A percentile compares a stretch with the other conserved stretches of the same genome.
phyloP scores from a whole-genome alignment of 2,329 filamentous ascomycete species.

The Fusarium metavorans region DNA sequence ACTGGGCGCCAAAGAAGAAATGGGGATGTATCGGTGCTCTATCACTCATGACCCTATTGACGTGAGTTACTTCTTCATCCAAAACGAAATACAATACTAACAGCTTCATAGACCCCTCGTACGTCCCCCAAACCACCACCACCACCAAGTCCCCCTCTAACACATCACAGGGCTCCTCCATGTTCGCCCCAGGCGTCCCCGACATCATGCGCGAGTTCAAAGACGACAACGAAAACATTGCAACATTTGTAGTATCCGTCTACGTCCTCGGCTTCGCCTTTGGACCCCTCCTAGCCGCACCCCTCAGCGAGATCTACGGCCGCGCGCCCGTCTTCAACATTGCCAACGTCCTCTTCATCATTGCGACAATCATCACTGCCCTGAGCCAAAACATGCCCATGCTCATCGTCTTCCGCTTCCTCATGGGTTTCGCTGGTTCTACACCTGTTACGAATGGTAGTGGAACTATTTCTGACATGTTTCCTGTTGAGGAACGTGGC shows the following conservation, averaged over 20 bases:
- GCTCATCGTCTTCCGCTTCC: constrained; percentile 72
- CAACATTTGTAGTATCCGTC: constrained; percentile 58
- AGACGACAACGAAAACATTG: constrained; percentile 52
- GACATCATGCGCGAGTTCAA: constrained; percentile 59
- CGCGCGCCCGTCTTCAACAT: constrained; percentile 54
- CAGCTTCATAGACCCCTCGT: constrained; percentile 38
- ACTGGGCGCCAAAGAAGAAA: constrained; percentile 68
- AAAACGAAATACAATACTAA: background rate
- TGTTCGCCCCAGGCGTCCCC: constrained; percentile 55
- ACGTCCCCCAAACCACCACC: background rate
- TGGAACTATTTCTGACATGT: constrained; percentile 75
- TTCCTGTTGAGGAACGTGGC: constrained; percentile 68
- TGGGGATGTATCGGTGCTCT: constrained; percentile 51
- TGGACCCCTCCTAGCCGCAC: constrained; percentile 73
- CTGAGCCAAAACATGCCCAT: constrained; percentile 74
- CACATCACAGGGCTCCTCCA: constrained; percentile 41
- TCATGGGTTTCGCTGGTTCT: constrained; percentile 69
- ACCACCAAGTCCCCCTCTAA: background rate
- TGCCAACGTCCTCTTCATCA: constrained; percentile 66
- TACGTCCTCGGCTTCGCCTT: constrained; percentile 65
- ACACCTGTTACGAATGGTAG: constrained; percentile 76
- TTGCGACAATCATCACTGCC: constrained; percentile 56
- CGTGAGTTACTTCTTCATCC: constrained; percentile 27
- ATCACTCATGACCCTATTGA: constrained; percentile 44
- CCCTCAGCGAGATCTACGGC: constrained; percentile 72